Conservation (phyloP, 805 yeast species). For the Schizosaccharomyces octosporus region DNA sequence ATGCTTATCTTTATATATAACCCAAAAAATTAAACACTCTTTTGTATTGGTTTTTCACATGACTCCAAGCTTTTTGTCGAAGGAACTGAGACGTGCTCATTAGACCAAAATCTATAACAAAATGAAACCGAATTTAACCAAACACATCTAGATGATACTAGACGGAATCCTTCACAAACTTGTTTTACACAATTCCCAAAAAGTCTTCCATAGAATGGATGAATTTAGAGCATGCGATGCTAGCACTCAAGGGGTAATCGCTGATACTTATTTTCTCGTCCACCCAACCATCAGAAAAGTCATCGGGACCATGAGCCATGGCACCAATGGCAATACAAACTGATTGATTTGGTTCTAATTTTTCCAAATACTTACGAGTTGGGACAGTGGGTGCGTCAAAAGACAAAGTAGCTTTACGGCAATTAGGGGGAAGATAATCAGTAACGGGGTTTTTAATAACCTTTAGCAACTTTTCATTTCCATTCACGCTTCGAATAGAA, state of each 20-base stretch:
- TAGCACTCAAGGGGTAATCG: slow-evolving; percentile 84
- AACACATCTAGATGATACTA: not conserved
- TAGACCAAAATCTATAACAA: not conserved
- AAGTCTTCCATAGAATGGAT: slow-evolving; percentile 98
- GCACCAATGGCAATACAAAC: slow-evolving; percentile 97
- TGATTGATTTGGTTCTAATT: slow-evolving; percentile 68
- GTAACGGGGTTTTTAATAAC: slow-evolving; percentile 94
- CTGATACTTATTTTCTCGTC: slow-evolving; percentile 93
- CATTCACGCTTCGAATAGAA: slow-evolving; percentile 79
- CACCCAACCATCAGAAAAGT: slow-evolving; percentile 86
- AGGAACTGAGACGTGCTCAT: too few species aligned
- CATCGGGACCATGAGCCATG: slow-evolving; percentile 95
- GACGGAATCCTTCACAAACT: not conserved
- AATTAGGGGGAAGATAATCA: slow-evolving; percentile 86
- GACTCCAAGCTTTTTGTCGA: too few species aligned
- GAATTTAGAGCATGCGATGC: slow-evolving; percentile 93
- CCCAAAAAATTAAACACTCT: too few species aligned
- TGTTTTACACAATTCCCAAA: slow-evolving; percentile 44
- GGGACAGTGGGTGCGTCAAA: slow-evolving; percentile 64
- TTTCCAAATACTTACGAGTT: slow-evolving; percentile 61
- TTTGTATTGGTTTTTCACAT: too few species aligned
- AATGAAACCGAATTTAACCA: not conserved
- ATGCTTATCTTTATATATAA: too few species aligned
- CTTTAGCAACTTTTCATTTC: slow-evolving; percentile 77
- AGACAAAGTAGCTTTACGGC: slow-evolving; percentile 76